A percentile compares a stretch with the other conserved stretches of the same genome.
phyloP scores from a whole-genome alignment of 495 filamentous ascomycete species.

The Aspergillus biplanus region DNA sequence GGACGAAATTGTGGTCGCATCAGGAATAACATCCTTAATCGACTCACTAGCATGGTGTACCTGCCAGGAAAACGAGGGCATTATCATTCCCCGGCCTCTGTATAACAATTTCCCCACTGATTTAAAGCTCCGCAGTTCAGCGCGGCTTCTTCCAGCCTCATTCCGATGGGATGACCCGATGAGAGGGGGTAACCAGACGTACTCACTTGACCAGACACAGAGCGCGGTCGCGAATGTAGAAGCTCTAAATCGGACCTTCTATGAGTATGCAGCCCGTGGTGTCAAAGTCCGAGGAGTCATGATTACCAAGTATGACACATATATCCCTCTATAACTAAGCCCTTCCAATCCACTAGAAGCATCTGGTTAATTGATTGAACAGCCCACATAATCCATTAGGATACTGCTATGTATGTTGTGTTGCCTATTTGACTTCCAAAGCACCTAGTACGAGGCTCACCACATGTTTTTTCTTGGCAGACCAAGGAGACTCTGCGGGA shows the following conservation, averaged over 20 bases:
- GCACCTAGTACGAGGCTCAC: slow-evolving; percentile 20
- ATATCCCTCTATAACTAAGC: neutral
- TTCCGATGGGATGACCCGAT: neutral
- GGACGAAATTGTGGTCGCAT: neutral
- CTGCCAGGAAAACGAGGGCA: neutral
- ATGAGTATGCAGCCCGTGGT: neutral
- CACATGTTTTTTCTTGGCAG: neutral
- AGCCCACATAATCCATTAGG: neutral
- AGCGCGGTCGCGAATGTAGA: neutral
- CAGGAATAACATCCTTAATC: neutral
- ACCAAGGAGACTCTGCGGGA: slow-evolving; percentile 34
- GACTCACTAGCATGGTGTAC: neutral
- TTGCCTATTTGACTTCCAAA: slow-evolving; percentile 23
- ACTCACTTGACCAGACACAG: neutral
- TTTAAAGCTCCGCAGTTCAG: neutral
- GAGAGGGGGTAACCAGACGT: neutral
- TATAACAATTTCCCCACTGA: neutral
- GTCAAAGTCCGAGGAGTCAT: neutral
- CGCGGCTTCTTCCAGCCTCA: neutral
- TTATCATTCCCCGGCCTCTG: neutral
- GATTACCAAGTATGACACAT: neutral
- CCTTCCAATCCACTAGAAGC: neutral
- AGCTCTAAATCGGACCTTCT: neutral
- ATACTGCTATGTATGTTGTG: neutral
- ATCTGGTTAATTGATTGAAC: neutral